Conservation (phyloP, 2,329 filamentous ascomycete species). For the Ceratocystis cubensis region DNA sequence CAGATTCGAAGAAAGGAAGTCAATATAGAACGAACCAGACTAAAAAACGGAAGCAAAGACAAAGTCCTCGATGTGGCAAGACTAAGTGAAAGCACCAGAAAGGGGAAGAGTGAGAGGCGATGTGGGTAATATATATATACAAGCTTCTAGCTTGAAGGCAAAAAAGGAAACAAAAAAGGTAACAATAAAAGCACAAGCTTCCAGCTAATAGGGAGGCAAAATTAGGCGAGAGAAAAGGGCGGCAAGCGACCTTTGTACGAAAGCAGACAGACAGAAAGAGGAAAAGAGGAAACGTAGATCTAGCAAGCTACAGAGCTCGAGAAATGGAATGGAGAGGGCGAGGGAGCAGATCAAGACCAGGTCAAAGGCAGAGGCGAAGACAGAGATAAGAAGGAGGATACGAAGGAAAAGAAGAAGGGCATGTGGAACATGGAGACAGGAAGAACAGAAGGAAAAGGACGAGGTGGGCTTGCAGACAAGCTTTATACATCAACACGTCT, state of each 20-base stretch:
- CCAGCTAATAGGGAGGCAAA: background rate
- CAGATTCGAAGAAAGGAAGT: background rate
- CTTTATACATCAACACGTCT: background rate
- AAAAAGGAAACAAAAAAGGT: background rate
- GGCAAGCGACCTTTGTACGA: background rate
- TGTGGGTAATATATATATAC: background rate
- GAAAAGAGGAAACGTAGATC: background rate
- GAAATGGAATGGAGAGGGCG: slow-evolving; percentile 6
- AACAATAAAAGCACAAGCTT: background rate
- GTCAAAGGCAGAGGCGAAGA: background rate
- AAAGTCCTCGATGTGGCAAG: background rate
- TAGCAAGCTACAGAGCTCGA: background rate
- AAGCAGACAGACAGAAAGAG: background rate
- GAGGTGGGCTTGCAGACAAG: background rate
- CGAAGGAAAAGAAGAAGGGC: background rate
- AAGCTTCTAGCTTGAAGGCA: background rate
- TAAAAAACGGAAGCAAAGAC: background rate
- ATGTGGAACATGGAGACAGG: slow-evolving; percentile 2
- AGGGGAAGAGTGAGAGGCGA: background rate
- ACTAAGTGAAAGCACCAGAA: background rate
- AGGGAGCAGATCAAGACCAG: slow-evolving; percentile 3
- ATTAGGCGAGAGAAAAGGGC: background rate
- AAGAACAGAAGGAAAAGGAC: background rate
- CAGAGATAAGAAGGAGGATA: background rate
- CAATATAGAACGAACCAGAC: background rate